Base-by-base conservation (phyloP, 164 flowering plant species). In the Umbilicus rupestris region DNA sequence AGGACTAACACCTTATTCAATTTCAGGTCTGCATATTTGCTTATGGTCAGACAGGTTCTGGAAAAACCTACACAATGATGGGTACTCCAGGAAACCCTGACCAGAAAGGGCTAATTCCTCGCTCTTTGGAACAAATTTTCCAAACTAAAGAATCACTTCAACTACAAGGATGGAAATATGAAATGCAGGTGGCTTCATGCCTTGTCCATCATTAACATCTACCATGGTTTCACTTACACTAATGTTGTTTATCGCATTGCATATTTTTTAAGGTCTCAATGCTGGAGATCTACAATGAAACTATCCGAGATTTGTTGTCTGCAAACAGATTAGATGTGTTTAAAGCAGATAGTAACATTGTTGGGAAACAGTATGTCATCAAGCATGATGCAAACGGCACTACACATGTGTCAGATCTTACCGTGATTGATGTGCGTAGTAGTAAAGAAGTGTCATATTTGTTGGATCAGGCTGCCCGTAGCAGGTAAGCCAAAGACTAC, bases 51-150 rank as follows among this genome's bases (percentile, higher is more conserved):
- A 95, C 99, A 15, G 97, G 99, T 46, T 94, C 98, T 2, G 98
- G 97, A 4, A 94, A 94, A 77, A 94, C 99, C 19, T 81, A 87
- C 74, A 94, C 99, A 24, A 95, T 95, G 99, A 95, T 95, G 99
- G 99, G 99, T n/a, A 84, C 71, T 52, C 92, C 97, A 3, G 92
- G 87, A 63, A 71, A 66, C 16, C 71, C 75, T n/a, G 91, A 86
- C 39, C 81, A 80, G 70, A 89, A 88, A 68, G 99, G 99, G 35
- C 63, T 95, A 66, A 95, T 95, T 30, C 99, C 99, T 1, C 91
- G 96, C 29, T 87, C 97, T 1, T 72, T 95, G 20, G 97, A 95
- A 70, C 99, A 95, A 72, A 89, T 95, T 42, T 95, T 95, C 76
- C 81, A 87, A 73, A 84, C 88, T 19, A 85, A 82, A 74, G 92